phyloP scores from a whole-genome alignment of 164 flowering plant genomes.

The Kingdonia uniflora region DNA sequence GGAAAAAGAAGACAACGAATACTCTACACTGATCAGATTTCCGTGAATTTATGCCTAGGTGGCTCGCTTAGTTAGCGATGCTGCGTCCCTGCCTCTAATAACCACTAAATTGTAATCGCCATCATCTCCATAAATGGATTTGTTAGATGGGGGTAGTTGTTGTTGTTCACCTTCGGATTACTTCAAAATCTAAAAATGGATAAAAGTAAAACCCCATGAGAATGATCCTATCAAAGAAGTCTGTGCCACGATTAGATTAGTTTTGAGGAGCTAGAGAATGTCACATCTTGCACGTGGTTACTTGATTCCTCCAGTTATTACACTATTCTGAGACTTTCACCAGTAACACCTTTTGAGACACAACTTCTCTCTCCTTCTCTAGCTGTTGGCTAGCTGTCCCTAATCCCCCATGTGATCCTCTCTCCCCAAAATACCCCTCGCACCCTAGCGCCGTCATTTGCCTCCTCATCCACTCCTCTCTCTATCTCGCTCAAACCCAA shows the following conservation, averaged over 20 bases:
- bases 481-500: background rate
- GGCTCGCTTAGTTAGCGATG: no score
- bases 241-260: background rate
- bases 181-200: background rate
- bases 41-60: no score
- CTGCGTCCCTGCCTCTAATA: no score
- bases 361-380: constrained; percentile 1
- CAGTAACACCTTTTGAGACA: constrained; percentile 36
- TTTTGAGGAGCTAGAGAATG: constrained; percentile 5
- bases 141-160: no score
- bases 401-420: constrained; percentile 54
- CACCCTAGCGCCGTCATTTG: background rate
- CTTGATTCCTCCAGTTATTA: constrained; percentile 55
- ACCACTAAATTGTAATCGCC: no score
- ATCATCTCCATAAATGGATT: background rate
- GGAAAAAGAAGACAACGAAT: no score
- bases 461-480: background rate
- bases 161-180: background rate
- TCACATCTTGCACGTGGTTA: constrained; percentile 68
- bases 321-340: constrained; percentile 31
- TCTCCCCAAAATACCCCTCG: background rate
- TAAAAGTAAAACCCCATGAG: background rate
- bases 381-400: constrained; percentile 91
- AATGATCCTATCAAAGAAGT: background rate
- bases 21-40: no score